Conservation (phyloP, 352 stramenopile genomes). For the Globisporangium radiosum region DNA sequence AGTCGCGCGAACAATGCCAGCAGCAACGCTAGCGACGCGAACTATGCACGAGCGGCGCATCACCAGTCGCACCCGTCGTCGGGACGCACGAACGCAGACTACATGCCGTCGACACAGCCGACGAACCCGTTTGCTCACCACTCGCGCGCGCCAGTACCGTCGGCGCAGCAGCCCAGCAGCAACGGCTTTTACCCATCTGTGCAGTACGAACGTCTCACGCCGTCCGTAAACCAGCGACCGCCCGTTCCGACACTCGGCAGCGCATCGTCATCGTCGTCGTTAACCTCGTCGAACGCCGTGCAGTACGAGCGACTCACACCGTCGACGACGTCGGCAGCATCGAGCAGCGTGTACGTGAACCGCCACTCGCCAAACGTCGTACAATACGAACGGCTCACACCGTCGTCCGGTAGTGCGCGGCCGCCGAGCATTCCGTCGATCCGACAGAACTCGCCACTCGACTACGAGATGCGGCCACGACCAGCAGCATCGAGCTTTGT, state of each 20-base stretch:
- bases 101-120: not conserved
- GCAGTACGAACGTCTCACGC: conserved; percentile 17
- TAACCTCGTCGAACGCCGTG: not conserved
- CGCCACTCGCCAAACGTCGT: conserved; percentile 18
- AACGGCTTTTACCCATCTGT: conserved; percentile 20
- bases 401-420: conserved; percentile 11
- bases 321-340: not conserved
- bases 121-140: conserved; percentile 11
- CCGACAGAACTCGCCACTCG: conserved; percentile 26
- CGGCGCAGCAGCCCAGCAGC: conserved; percentile 4
- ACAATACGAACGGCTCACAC: conserved; percentile 44
- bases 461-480: conserved; percentile 32
- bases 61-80: conserved; percentile 3
- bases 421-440: conserved; percentile 17
- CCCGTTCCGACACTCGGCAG: not conserved
- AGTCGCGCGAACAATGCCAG: conserved; percentile 2
- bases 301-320: conserved; percentile 9
- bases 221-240: conserved; percentile 14
- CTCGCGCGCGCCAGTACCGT: conserved; percentile 9
- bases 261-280: too few relatives aligned
- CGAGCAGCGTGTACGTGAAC: conserved; percentile 1
- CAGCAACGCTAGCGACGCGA: not conserved
- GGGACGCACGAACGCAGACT: too few relatives aligned
- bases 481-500: conserved; percentile 17
- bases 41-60: conserved; percentile 4